Base-by-base conservation (phyloP, 345 rosid genomes). In the Eucalyptus cloeziana region DNA sequence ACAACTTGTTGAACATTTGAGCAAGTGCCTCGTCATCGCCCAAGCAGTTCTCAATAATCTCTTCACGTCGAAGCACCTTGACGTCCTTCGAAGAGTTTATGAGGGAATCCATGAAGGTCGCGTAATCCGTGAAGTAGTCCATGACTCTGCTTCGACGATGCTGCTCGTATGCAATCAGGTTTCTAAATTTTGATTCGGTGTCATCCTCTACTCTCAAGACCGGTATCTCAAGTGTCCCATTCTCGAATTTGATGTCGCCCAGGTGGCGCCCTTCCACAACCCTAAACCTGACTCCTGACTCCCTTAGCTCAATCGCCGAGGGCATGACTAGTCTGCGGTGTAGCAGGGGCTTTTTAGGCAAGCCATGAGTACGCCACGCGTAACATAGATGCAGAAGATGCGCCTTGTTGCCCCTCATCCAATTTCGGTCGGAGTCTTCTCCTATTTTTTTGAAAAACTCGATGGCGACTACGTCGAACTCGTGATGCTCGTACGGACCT, bases 21-120 rank as follows among this genome's bases (percentile, higher is more conserved):
- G 17, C 69, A 62, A 30, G 17, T 17, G 2, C 40, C 69, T 62
- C 4, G 33, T 62, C 31, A 13, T 62, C 33, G 4, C 69, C 33
- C 17, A 13, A 7, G 4, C 13, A 12, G 69, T 30, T 62, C 9
- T 30, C 0, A 30, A 13, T 13, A n/a, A 62, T 62, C 5, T 9
- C 5, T 3, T 0, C 1, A 0, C 1, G 17, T 5, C 17, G 3
- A 13, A 62, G 69, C 4, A 30, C 0, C 33, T 62, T 0, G 5
- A 62, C 33, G 1, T 62, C 69, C 19, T 62, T 62, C 4, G 71
- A 62, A 62, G 71, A 30, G 8, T 62, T 62, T 30, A 62, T 30
- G 33, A 62, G 71, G 71, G 0, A 6, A 13, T 62, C 71, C 33
- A 62, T 30, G 17, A 60, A 2, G n/a, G 0, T 7, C 0, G 4